phyloP scores from a whole-genome alignment of 1,284 basidiomycete genomes.

The Boletellus sp. region DNA sequence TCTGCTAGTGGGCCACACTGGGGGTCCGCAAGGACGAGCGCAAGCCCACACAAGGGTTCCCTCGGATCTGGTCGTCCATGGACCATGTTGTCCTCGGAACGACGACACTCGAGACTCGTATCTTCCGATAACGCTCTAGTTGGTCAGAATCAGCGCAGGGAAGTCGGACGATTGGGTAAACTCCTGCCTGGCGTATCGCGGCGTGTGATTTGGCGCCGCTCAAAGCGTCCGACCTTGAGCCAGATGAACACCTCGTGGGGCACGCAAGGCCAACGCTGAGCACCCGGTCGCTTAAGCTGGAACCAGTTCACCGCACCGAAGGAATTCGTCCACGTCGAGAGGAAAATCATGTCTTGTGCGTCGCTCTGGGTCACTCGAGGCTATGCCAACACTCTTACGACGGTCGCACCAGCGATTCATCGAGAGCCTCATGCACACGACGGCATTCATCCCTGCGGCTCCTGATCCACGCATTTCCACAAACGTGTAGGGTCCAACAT shows the following conservation, averaged over 20 bases:
- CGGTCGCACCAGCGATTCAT: not conserved
- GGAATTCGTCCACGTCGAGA: not conserved
- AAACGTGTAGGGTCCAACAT: conserved; percentile 15
- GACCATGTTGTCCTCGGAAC: conserved; percentile 9
- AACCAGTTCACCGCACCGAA: not conserved
- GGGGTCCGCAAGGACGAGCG: conserved; percentile 9
- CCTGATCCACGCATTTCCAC: conserved; percentile 1
- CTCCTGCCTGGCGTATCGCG: conserved; percentile 11
- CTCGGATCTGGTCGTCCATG: conserved; percentile 9
- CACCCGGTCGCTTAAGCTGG: not conserved
- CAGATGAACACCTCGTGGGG: conserved; percentile 16
- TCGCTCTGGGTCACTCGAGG: not conserved
- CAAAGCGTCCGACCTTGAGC: not conserved
- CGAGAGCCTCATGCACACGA: conserved; percentile 1
- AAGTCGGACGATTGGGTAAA: conserved; percentile 8
- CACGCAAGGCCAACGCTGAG: conserved; percentile 12
- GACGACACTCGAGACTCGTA: not conserved
- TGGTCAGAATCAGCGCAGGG: conserved; percentile 2
- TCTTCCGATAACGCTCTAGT: not conserved
- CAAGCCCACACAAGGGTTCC: not conserved
- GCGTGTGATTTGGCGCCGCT: conserved; percentile 15
- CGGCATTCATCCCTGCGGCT: not conserved
- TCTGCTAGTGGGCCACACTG: not conserved
- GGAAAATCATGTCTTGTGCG: not conserved
- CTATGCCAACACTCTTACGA: too few relatives aligned